Evolutionary conservation across 306 rosid genomes (phyloP), one percentile per base, ranked within the genome.

Genomic region (Cucumis melo): DNA sequence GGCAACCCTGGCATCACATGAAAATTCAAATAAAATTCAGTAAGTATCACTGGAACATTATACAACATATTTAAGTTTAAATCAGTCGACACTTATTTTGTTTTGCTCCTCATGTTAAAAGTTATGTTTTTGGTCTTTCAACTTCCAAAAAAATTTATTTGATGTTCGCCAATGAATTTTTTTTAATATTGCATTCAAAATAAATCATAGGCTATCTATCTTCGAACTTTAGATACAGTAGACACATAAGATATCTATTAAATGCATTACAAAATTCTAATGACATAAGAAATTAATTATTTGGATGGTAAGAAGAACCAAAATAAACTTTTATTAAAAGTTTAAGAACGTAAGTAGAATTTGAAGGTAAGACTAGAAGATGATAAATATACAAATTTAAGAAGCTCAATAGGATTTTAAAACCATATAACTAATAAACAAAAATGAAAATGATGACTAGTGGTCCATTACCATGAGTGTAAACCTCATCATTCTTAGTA

Each of bases 1-100:
- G 77, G 79, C 51, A 29, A 76, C 56, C 84, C 97, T 88, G 85
- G 85, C 19, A 68, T 82, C 65, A 75, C 39, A 77, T 68, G 63
- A 63, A 23, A 78, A 71, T 27, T 60, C 41, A 29, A 12, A 46
- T 7, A 41, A 48, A 71, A 48, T 27, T 48, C 76, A 71, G 39
- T 23, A 48, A 68, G 39, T 68, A 42, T 68, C 74, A 13, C 38
- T 23, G 29, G 15, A 66, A 66, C 29, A 66, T 41, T n/a, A 11
- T 38, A 41, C 51, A 39, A 67, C 36, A 42, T 67, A 21, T 67
- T 67, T 20, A 16, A 6, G 39, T 62, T 62, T 62, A 62, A 63
- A 63, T 63, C 46, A 46, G 3, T 5, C 1, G 23, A 57, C 62
- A 57, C 62, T 20, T 56, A 46, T 56, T 56, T 56, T 56, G 27